Base-by-base conservation (phyloP, 257 asterid genomes). In the Jacaranda copaia region DNA sequence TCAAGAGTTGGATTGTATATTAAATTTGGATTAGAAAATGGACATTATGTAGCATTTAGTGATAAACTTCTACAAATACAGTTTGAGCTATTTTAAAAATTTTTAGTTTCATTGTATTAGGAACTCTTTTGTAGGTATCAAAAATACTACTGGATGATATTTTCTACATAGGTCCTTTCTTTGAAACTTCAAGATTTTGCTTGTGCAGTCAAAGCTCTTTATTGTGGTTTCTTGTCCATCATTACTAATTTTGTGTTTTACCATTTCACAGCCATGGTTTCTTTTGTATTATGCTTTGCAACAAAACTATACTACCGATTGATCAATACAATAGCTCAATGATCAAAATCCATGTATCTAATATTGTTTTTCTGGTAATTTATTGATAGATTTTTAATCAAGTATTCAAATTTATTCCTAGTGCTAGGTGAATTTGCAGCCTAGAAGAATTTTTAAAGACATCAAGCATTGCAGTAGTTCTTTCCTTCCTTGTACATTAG, bases 401-500 rank as follows among this genome's bases (percentile, higher is more conserved):
- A 48, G 57, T 72, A 36, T 53, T 74, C 58, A 43, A 43, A 36
- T 25, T 48, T 60, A 9, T 73, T 6, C 69, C 72, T 81, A 73
- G 82, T 74, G 52, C 82, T 61, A 74, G 68, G 61, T 79, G 40
- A 38, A 76, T 56, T 73, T 85, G 83, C 91, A 89, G 98, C 87
- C 77, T 96, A 85, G 85, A 89, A 71, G 98, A 93, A 76, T 91
- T 91, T 78, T 86, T 93, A 48, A 89, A 75, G 80, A 90, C 89
- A 59, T 93, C 98, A 73, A 84, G 88, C 80, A 85, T 95, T 71
- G 99, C 97, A 20, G 99, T 96, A 42, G 89, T 96, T 79, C 81
- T 91, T 48, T 95, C 99, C 61, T 89, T 96, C 84, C 94, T 93
- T 76, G 97, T 97, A 68, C 97, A 85, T 91, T 49, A 77, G 83